These are phyloP conservation scores for Phlegmacium glaucopus DNA, from an alignment of 768 basidiomycete species.

Conservation along the genomic window DNA sequence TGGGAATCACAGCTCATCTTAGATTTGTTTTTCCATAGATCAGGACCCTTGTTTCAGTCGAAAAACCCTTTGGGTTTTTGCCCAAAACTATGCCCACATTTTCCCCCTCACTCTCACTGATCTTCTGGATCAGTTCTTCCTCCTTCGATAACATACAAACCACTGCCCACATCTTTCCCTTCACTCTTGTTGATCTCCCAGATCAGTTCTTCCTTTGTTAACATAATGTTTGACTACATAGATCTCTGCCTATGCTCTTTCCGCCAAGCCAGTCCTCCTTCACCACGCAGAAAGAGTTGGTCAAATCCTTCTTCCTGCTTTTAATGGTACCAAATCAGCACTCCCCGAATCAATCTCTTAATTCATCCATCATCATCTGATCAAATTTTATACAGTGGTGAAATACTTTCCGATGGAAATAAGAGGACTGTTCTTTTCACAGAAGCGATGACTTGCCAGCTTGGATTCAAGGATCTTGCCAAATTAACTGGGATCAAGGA, in stretches of 20 bases:
- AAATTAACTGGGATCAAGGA: slow-evolving; percentile 58
- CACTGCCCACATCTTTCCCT: too few relatives aligned
- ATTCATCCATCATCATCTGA: background rate
- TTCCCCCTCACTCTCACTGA: too few relatives aligned
- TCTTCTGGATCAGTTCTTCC: too few relatives aligned
- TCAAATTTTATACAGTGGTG: slow-evolving; percentile 18
- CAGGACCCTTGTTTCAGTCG: too few relatives aligned
- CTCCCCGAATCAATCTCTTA: slow-evolving; percentile 36
- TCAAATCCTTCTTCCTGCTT: slow-evolving; percentile 55
- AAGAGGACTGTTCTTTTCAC: slow-evolving; percentile 28
- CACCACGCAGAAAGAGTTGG: slow-evolving; percentile 68
- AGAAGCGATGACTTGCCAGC: slow-evolving; percentile 51
- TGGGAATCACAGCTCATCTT: too few relatives aligned
- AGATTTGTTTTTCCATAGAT: too few relatives aligned
- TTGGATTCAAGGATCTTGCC: slow-evolving; percentile 78
- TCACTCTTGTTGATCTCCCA: too few relatives aligned
- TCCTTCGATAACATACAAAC: too few relatives aligned
- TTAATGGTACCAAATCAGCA: slow-evolving; percentile 55
- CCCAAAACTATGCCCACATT: too few relatives aligned
- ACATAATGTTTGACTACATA: too few relatives aligned
- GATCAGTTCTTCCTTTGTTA: too few relatives aligned
- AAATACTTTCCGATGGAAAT: slow-evolving; percentile 15
- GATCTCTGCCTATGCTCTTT: slow-evolving; percentile 75
- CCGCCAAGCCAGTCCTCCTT: slow-evolving; percentile 55
- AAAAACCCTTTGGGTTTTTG: too few relatives aligned